Conservation (phyloP, 768 basidiomycete species). For the Suillus alpinus region DNA sequence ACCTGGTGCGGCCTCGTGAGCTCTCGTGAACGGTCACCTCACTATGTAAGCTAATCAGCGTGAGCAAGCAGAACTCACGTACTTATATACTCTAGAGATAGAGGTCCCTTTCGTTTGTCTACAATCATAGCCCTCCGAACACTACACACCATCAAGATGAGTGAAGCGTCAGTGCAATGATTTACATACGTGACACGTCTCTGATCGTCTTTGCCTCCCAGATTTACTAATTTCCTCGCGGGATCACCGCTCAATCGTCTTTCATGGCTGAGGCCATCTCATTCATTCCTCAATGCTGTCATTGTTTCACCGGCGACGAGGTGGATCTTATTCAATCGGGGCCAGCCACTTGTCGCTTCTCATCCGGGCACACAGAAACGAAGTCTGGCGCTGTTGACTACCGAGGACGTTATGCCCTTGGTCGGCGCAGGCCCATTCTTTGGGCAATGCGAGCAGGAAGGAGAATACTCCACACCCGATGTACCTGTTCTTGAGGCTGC, state of each 20-base stretch:
- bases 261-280: slow-evolving; percentile 76
- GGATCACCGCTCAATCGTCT: slow-evolving; percentile 79
- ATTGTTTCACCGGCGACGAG: slow-evolving; percentile 54
- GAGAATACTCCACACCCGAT: slow-evolving; percentile 24
- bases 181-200: background rate
- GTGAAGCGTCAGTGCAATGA: slow-evolving; percentile 27
- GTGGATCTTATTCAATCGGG: slow-evolving; percentile 78
- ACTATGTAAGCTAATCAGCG: background rate
- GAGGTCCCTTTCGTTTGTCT: background rate
- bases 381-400: slow-evolving; percentile 53
- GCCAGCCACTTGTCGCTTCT: slow-evolving; percentile 60
- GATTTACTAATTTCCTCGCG: slow-evolving; percentile 49
- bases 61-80: background rate
- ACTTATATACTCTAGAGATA: background rate
- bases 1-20: background rate
- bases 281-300: slow-evolving; percentile 73
- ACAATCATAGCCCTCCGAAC: background rate
- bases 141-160: slow-evolving; percentile 20
- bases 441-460: slow-evolving; percentile 57
- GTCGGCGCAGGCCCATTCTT: slow-evolving; percentile 71
- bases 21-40: no score
- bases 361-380: slow-evolving; percentile 29
- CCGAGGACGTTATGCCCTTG: slow-evolving; percentile 57
- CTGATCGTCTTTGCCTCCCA: slow-evolving; percentile 13
- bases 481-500: slow-evolving; percentile 47